Evolutionary conservation across 495 filamentous ascomycete species (phyloP).

Genomic region (Lepidopterella palustris): DNA sequence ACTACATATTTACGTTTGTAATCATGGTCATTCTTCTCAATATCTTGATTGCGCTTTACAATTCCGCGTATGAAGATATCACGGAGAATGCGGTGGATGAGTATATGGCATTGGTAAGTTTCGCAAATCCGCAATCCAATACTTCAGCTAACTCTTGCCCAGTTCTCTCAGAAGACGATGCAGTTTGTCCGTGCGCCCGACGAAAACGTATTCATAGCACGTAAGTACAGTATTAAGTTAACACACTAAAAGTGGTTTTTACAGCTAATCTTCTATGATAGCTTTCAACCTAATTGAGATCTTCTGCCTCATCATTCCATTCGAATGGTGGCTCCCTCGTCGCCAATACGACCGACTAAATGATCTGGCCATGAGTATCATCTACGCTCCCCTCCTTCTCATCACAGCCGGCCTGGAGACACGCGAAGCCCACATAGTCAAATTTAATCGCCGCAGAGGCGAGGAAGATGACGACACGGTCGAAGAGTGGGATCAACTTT

Average conservation of each 20-base stretch:
- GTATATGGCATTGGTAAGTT: conserved; percentile 65
- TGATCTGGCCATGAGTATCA: conserved; percentile 73
- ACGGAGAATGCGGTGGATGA: conserved; percentile 92
- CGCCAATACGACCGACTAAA: conserved; percentile 68
- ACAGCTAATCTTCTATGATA: background rate
- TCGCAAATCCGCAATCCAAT: background rate
- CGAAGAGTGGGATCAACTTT: conserved; percentile 90
- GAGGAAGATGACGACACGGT: conserved; percentile 84
- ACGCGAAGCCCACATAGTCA: conserved; percentile 59
- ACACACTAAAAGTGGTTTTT: background rate
- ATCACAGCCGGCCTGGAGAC: conserved; percentile 72
- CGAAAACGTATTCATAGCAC: conserved; percentile 92
- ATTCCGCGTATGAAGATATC: conserved; percentile 92
- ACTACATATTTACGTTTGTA: conserved; percentile 96
- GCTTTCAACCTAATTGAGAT: conserved; percentile 91
- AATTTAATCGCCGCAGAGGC: conserved; percentile 63
- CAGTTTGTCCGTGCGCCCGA: conserved; percentile 94
- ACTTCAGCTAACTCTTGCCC: background rate
- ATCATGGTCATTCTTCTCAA: conserved; percentile 89
- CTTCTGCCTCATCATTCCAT: conserved; percentile 65
- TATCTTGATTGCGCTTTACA: conserved; percentile 93
- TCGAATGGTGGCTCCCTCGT: conserved; percentile 90
- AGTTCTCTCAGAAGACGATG: conserved; percentile 78
- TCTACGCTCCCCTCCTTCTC: conserved; percentile 81
- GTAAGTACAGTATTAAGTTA: conserved; percentile 9